Evolutionary conservation across 495 filamentous ascomycete species (phyloP).

Genomic region (Acidiella bohemica): DNA sequence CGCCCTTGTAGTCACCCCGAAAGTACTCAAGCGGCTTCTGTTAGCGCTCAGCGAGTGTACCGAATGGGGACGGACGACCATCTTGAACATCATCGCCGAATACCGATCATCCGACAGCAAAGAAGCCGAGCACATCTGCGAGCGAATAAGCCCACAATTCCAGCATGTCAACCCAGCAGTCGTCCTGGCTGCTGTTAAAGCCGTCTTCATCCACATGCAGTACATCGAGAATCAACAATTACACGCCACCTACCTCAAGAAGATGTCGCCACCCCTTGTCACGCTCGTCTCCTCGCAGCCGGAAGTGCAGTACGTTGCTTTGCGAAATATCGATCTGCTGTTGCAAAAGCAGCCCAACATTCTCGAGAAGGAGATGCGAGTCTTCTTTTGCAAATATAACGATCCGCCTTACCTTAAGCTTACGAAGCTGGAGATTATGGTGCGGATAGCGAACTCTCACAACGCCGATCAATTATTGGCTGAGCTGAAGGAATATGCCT

Average conservation of each 20-base stretch:
- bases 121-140: conserved; percentile 97
- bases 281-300: conserved; percentile 91
- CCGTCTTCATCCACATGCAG: conserved; percentile 94
- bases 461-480: conserved; percentile 91
- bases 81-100: conserved; percentile 77
- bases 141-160: conserved; percentile 89
- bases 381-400: conserved; percentile 99
- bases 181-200: conserved; percentile 91
- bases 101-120: conserved; percentile 77
- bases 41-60: conserved; percentile 98
- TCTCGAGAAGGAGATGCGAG: conserved; percentile 87
- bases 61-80: conserved; percentile 96
- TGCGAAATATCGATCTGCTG: conserved; percentile 89
- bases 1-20: conserved; percentile 66
- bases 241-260: conserved; percentile 72
- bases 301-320: conserved; percentile 93
- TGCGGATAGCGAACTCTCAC: conserved; percentile 93
- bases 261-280: conserved; percentile 95
- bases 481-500: conserved; percentile 90
- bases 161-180: conserved; percentile 98
- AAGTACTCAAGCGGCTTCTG: conserved; percentile 80
- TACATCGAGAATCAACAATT: conserved; percentile 68
- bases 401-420: conserved; percentile 96
- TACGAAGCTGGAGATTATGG: conserved; percentile 97
- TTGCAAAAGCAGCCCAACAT: conserved; percentile 94